Evolutionary conservation across 1,284 basidiomycete species (phyloP).

Genomic region (Ganoderma sp.): DNA sequence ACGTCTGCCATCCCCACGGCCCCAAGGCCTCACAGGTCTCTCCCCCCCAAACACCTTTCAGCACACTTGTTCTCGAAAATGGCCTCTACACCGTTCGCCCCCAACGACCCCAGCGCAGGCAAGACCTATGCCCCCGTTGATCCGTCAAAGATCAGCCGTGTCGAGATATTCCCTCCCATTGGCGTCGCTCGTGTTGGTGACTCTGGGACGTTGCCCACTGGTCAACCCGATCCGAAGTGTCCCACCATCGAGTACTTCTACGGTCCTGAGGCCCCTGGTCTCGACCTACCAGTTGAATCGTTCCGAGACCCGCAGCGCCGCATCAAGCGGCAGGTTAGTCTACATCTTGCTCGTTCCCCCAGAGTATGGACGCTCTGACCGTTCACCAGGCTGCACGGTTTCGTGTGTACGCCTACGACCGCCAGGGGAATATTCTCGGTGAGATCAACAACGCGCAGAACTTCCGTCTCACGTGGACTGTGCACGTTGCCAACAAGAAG

Average conservation of each 20-base stretch:
- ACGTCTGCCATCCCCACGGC: background rate
- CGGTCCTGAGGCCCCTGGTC: conserved; percentile 34
- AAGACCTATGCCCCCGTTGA: conserved; percentile 8
- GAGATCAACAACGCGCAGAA: conserved; percentile 28
- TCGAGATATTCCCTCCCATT: conserved; percentile 38
- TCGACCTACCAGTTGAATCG: conserved; percentile 11
- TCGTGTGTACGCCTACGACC: conserved; percentile 35
- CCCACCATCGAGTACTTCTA: conserved; percentile 30
- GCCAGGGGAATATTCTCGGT: conserved; percentile 26
- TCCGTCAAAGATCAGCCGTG: conserved; percentile 23
- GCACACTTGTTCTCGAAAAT: background rate
- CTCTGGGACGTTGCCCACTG: conserved; percentile 22
- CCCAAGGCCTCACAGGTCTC: background rate
- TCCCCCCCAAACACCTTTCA: background rate
- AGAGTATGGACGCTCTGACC: background rate
- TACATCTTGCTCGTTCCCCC: background rate
- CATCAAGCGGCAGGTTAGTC: conserved; percentile 34
- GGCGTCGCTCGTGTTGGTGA: conserved; percentile 38
- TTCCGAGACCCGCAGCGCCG: conserved; percentile 32
- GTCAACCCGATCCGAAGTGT: conserved; percentile 11
- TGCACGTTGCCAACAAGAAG: conserved; percentile 38
- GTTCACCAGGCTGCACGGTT: conserved; percentile 33
- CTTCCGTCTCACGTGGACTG: conserved; percentile 34
- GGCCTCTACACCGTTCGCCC: background rate
- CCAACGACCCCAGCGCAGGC: conserved; percentile 15